phyloP scores from a whole-genome alignment of 805 yeast genomes.

The Metschnikowia cubensis region DNA sequence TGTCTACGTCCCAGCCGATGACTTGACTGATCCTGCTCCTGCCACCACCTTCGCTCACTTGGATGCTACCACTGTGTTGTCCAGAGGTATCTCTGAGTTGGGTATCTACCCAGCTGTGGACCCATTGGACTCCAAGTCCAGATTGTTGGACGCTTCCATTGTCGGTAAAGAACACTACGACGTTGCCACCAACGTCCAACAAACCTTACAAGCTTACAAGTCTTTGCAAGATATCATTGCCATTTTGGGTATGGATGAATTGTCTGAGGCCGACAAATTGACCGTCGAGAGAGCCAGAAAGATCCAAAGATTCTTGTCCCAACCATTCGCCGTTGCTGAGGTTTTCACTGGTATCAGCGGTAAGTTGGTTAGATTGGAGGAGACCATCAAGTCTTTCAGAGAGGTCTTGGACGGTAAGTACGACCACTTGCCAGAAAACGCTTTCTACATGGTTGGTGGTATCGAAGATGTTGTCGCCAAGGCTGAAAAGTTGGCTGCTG shows the following conservation, averaged over 20 bases:
- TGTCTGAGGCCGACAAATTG: conserved; percentile 96
- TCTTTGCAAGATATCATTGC: conserved; percentile 99
- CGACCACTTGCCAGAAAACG: conserved; percentile 98
- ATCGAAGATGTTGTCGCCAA: conserved; percentile 97
- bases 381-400: conserved; percentile 91
- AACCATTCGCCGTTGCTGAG: conserved; percentile 99
- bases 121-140: conserved; percentile 98
- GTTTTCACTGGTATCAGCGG: conserved; percentile 99
- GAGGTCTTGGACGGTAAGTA: conserved; percentile 97
- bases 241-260: conserved; percentile 99
- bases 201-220: conserved; percentile 99
- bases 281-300: conserved; percentile 99
- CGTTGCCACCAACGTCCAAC: conserved; percentile 92
- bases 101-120: conserved; percentile 99
- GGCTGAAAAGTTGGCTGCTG: conserved; percentile 98
- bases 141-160: conserved; percentile 94
- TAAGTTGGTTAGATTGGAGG: conserved; percentile 94
- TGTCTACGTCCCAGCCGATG: conserved; percentile 99
- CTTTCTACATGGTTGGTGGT: conserved; percentile 99
- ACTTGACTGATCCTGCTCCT: conserved; percentile 99
- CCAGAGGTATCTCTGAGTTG: conserved; percentile 98
- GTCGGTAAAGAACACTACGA: conserved; percentile 99
- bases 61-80: conserved; percentile 99
- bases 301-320: conserved; percentile 99
- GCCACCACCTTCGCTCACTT: conserved; percentile 99